A percentile compares a stretch with the other conserved stretches of the same genome.
Conservation (phyloP, 768 basidiomycete genomes). For the Holtermannia corniformis region DNA sequence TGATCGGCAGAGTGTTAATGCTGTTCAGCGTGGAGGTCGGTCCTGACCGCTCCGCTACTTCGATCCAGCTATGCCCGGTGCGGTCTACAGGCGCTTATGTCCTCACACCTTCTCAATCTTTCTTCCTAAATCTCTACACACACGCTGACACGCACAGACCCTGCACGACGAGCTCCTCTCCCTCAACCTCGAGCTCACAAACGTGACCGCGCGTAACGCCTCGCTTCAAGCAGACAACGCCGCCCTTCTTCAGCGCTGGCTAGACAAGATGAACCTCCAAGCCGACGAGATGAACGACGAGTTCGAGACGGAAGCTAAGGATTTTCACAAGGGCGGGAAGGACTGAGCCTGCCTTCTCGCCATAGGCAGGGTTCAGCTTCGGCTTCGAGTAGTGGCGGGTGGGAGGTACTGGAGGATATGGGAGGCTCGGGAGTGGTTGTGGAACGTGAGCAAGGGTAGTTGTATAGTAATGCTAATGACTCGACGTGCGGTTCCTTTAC, state of each 20-base stretch:
- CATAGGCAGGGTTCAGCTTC: not conserved
- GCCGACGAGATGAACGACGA: slow-evolving; percentile 91
- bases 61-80: not conserved
- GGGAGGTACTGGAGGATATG: not conserved
- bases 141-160: slow-evolving; percentile 48
- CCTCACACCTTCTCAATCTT: slow-evolving; percentile 6
- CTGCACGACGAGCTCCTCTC: slow-evolving; percentile 92
- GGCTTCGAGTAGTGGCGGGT: not conserved
- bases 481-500: not conserved
- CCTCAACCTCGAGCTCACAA: slow-evolving; percentile 77
- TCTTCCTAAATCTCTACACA: slow-evolving; percentile 7
- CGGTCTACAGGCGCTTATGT: not conserved
- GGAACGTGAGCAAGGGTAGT: not conserved
- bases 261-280: slow-evolving; percentile 86
- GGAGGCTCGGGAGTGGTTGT: not conserved
- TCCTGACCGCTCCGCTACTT: no score
- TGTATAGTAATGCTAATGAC: not conserved
- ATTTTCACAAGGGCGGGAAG: not conserved
- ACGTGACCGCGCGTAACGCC: slow-evolving; percentile 77
- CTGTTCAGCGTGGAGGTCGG: no score
- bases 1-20: no score
- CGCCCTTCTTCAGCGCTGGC: slow-evolving; percentile 88
- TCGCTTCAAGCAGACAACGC: slow-evolving; percentile 88
- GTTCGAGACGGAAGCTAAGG: slow-evolving; percentile 32
- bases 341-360: not conserved